Evolutionary conservation across 176 grass and related monocot species (phyloP).

Genomic region (Aegilops longissima): DNA sequence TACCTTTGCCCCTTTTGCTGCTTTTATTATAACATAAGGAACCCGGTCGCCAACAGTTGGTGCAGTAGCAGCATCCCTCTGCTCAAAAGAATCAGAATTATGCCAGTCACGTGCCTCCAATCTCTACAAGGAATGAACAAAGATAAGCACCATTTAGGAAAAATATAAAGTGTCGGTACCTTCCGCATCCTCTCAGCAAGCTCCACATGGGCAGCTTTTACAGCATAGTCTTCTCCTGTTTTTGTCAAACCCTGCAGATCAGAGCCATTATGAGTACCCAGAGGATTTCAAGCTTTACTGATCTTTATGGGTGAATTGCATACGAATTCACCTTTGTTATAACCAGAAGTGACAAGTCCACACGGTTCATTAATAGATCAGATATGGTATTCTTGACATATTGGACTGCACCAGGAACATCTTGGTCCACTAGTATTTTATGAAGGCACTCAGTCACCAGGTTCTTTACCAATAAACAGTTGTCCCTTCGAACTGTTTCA

Average conservation of each 20-base stretch:
- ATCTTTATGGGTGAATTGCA: background rate
- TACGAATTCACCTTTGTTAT: slow-evolving; percentile 82
- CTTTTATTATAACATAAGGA: slow-evolving; percentile 98
- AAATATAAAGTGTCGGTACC: slow-evolving; percentile 41
- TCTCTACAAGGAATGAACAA: slow-evolving; percentile 7
- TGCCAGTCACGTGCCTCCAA: background rate
- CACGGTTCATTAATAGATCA: slow-evolving; percentile 96
- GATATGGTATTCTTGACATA: slow-evolving; percentile 99
- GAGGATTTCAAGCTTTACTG: background rate
- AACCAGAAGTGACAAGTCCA: slow-evolving; percentile 97
- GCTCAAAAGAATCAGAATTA: slow-evolving; percentile 44
- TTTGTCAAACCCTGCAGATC: slow-evolving; percentile 88
- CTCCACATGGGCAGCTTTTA: slow-evolving; percentile 97
- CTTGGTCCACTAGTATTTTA: slow-evolving; percentile 87
- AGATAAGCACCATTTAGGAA: background rate
- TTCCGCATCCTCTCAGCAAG: slow-evolving; percentile 99
- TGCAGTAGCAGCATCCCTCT: slow-evolving; percentile 97
- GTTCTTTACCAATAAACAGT: slow-evolving; percentile 98
- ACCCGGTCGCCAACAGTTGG: slow-evolving; percentile 97
- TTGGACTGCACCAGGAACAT: slow-evolving; percentile 91
- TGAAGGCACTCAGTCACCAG: slow-evolving; percentile 96
- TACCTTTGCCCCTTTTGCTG: slow-evolving; percentile 94
- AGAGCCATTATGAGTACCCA: slow-evolving; percentile 7
- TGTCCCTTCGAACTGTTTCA: slow-evolving; percentile 98
- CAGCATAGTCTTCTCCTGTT: slow-evolving; percentile 98